Conservation (phyloP, 768 basidiomycete genomes). For the Phanerodontia chrysosporium region DNA sequence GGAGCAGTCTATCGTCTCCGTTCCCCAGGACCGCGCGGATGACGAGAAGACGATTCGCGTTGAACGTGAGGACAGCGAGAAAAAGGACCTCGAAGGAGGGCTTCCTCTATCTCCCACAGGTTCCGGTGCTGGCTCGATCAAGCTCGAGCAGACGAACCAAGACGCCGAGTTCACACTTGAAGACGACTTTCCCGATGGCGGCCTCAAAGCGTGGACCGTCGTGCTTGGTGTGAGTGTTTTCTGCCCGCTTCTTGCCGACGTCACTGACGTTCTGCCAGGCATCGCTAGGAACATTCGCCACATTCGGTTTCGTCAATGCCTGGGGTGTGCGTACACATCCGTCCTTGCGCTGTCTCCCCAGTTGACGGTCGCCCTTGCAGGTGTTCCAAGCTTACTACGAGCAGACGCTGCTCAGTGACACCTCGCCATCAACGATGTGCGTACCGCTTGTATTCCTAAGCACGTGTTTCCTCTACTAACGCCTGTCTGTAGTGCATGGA, state of each 20-base stretch:
- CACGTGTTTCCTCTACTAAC: not conserved
- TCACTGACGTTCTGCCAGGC: conserved; percentile 3
- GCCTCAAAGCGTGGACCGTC: conserved; percentile 39
- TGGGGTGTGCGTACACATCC: conserved; percentile 57
- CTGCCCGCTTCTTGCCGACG: not conserved
- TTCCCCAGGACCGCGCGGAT: not conserved
- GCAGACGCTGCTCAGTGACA: conserved; percentile 40
- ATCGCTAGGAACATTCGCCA: conserved; percentile 38
- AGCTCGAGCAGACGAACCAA: conserved; percentile 1
- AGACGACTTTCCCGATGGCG: conserved; percentile 38
- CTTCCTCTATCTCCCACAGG: conserved; percentile 1
- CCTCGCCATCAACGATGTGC: conserved; percentile 62
- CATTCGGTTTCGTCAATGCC: conserved; percentile 69
- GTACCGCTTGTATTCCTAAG: conserved; percentile 2
- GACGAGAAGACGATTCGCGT: conserved; percentile 8
- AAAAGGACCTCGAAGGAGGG: conserved; percentile 8
- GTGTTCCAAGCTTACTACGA: conserved; percentile 75
- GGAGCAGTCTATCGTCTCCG: not conserved
- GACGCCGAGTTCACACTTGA: conserved; percentile 1
- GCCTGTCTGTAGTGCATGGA: conserved; percentile 56
- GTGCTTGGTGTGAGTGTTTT: conserved; percentile 34
- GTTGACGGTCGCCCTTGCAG: conserved; percentile 28
- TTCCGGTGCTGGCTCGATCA: conserved; percentile 2
- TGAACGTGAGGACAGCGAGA: conserved; percentile 3
- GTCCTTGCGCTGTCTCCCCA: not conserved